Conservation (phyloP, 2,329 filamentous ascomycete species). For the Claviceps sp. region DNA sequence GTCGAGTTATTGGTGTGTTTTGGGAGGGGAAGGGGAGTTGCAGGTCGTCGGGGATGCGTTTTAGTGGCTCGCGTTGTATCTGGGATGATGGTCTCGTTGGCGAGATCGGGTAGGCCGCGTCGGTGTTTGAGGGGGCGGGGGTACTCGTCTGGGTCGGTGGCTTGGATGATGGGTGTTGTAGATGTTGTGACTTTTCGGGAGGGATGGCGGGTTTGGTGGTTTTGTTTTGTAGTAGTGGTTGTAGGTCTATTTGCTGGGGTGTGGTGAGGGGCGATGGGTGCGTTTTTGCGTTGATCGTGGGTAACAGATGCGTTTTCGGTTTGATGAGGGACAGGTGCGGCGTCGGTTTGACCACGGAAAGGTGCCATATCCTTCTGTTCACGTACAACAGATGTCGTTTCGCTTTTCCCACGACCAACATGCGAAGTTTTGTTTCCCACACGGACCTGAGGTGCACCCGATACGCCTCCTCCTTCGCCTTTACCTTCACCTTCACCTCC, state of each 20-base stretch:
- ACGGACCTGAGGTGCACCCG: too few species aligned
- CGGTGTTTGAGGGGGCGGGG: not conserved
- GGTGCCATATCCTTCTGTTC: too few species aligned
- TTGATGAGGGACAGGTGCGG: too few species aligned
- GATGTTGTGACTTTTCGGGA: not conserved
- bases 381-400: too few species aligned
- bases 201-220: not conserved
- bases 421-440: too few species aligned
- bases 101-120: not conserved
- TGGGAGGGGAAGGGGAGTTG: not conserved
- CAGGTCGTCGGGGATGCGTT: slow-evolving; percentile 15
- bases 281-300: not conserved
- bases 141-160: slow-evolving; percentile 13
- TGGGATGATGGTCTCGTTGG: slow-evolving; percentile 17
- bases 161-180: slow-evolving; percentile 14
- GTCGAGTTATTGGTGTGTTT: not conserved
- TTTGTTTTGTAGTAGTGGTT: too few species aligned
- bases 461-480: too few species aligned
- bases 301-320: too few species aligned
- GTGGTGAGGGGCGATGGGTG: not conserved
- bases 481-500: too few species aligned
- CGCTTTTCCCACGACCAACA: too few species aligned
- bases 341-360: too few species aligned
- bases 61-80: slow-evolving; percentile 17
- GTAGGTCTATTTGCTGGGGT: too few species aligned